Conservation (phyloP, 306 rosid species). For the Trifolium dubium region DNA sequence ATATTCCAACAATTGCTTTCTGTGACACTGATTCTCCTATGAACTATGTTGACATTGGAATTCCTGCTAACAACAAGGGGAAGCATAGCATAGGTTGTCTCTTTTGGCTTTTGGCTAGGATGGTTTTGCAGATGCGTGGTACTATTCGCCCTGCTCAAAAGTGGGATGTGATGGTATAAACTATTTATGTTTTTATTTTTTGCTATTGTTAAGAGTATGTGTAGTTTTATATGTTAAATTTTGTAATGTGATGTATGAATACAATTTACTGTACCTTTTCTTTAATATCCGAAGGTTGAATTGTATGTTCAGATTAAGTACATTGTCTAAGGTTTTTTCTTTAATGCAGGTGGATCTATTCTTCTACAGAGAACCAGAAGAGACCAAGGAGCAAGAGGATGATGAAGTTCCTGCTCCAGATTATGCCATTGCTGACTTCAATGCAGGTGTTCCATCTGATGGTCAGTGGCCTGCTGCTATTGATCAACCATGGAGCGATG, state of each 20-base stretch:
- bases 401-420: constrained; percentile 63
- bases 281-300: not conserved
- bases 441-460: constrained; percentile 43
- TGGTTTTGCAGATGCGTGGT: constrained; percentile 92
- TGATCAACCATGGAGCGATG: constrained; percentile 44
- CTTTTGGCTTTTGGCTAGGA: constrained; percentile 88
- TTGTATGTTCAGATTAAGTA: constrained; percentile 46
- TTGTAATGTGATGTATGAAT: not conserved
- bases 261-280: not conserved
- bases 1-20: constrained; percentile 89
- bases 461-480: constrained; percentile 49
- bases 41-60: constrained; percentile 88
- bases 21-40: constrained; percentile 93
- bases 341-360: constrained; percentile 75
- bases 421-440: constrained; percentile 59
- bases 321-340: not conserved
- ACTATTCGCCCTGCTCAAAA: constrained; percentile 68
- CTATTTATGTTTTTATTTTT: not conserved
- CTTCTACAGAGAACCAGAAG: constrained; percentile 92
- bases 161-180: constrained; percentile 95
- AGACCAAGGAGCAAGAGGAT: constrained; percentile 71
- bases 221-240: not conserved
- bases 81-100: constrained; percentile 95
- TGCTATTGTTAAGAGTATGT: not conserved
- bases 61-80: constrained; percentile 94